phyloP scores from a whole-genome alignment of 495 filamentous ascomycete species.

The Aspergillus hancockii region DNA sequence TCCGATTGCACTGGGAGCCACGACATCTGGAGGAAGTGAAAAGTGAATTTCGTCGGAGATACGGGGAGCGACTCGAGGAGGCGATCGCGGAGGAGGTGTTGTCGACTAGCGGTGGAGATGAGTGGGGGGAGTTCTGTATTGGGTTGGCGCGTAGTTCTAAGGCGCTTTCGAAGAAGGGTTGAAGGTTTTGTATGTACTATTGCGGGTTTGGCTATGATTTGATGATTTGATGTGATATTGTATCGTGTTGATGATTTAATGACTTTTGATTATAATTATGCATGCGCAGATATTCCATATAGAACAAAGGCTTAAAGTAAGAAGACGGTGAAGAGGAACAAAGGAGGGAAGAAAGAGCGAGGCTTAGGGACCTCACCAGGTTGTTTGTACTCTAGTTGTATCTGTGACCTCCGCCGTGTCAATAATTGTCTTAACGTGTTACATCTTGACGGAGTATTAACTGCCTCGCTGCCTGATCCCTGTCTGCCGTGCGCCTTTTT shows the following conservation, averaged over 20 bases:
- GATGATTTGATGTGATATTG: neutral
- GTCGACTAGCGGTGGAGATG: conserved; percentile 35
- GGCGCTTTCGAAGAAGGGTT: conserved; percentile 8
- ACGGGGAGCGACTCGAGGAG: conserved; percentile 67
- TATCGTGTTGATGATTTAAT: neutral
- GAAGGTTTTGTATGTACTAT: conserved; percentile 1
- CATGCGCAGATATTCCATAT: too few relatives aligned
- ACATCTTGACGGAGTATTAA: too few relatives aligned
- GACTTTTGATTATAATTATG: too few relatives aligned
- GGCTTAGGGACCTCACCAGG: too few relatives aligned
- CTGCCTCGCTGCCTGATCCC: too few relatives aligned
- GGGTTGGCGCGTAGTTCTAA: conserved; percentile 49
- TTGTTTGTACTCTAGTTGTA: too few relatives aligned
- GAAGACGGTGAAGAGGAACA: too few relatives aligned
- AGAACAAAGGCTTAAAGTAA: too few relatives aligned
- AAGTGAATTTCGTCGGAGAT: conserved; percentile 68
- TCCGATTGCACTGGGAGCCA: conserved; percentile 83
- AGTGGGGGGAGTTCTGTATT: conserved; percentile 61
- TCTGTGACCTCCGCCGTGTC: too few relatives aligned
- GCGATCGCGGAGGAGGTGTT: conserved; percentile 54
- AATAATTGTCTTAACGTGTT: too few relatives aligned
- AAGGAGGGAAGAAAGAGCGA: too few relatives aligned
- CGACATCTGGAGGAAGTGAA: conserved; percentile 73
- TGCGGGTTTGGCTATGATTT: neutral
- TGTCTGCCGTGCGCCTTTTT: too few relatives aligned